A percentile compares a stretch with the other conserved stretches of the same genome.
phyloP scores from a whole-genome alignment of 2,329 filamentous ascomycete genomes.

The Sclerotinia subarctica region DNA sequence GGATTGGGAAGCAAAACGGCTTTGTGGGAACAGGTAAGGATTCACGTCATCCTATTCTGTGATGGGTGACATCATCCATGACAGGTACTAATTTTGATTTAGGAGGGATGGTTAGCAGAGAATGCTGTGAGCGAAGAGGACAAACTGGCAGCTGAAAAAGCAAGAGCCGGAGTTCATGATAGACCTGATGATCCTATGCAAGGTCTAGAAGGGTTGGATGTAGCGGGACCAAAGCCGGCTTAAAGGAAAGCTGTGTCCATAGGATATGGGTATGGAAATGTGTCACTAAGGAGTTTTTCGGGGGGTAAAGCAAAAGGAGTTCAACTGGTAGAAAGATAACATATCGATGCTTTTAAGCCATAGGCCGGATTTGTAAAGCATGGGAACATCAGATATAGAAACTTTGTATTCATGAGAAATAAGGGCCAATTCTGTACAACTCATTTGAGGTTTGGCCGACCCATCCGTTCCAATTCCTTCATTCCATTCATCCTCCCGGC shows the following conservation, averaged over 20 bases:
- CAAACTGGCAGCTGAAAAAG: constrained; percentile 56
- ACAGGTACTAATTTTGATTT: constrained; percentile 26
- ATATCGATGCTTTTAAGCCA: not conserved
- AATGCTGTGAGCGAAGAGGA: constrained; percentile 83
- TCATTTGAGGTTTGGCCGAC: constrained; percentile 15
- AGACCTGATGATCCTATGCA: constrained; percentile 85
- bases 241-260: constrained; percentile 42
- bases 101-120: constrained; percentile 93
- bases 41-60: not conserved
- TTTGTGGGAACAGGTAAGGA: constrained; percentile 88
- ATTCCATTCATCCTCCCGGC: constrained; percentile 16
- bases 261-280: constrained; percentile 16
- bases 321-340: constrained; percentile 7
- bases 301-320: constrained; percentile 22
- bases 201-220: constrained; percentile 86
- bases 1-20: constrained; percentile 90
- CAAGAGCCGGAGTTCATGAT: constrained; percentile 49
- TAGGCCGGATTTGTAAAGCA: not conserved
- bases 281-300: constrained; percentile 28
- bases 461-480: constrained; percentile 13
- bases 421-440: constrained; percentile 22
- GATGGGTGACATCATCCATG: not conserved
- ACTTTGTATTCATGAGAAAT: constrained; percentile 29
- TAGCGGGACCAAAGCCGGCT: constrained; percentile 82
- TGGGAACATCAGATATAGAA: constrained; percentile 8